A percentile compares a stretch with the other conserved stretches of the same genome.
phyloP scores from a whole-genome alignment of 768 basidiomycete genomes.

The Suillus luteus region DNA sequence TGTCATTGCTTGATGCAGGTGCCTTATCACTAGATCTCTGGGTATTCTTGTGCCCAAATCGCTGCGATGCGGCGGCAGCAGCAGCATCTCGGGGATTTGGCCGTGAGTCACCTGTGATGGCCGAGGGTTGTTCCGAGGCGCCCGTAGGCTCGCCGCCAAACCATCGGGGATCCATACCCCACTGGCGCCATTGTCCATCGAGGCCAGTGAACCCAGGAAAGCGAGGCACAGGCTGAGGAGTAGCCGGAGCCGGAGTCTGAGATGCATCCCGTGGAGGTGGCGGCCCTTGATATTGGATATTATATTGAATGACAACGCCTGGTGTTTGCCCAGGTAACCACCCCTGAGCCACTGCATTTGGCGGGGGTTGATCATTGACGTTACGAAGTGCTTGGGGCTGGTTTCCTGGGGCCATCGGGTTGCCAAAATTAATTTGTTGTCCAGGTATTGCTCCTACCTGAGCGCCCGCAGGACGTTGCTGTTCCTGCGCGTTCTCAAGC shows the following conservation, averaged over 20 bases:
- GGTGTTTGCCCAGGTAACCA: conserved; percentile 40
- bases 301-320: conserved; percentile 62
- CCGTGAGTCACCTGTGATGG: conserved; percentile 10
- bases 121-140: conserved; percentile 5
- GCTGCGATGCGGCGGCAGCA: conserved; percentile 65
- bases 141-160: conserved; percentile 14
- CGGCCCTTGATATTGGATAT: conserved; percentile 56
- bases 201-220: conserved; percentile 68
- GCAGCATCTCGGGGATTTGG: conserved; percentile 55
- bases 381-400: conserved; percentile 40
- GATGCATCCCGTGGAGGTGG: conserved; percentile 18
- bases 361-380: conserved; percentile 43
- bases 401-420: conserved; percentile 24
- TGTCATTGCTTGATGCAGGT: not conserved
- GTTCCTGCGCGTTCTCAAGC: conserved; percentile 50
- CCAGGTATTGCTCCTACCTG: conserved; percentile 34
- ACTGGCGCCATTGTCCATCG: conserved; percentile 64
- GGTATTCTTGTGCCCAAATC: conserved; percentile 31
- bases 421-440: conserved; percentile 33
- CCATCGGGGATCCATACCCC: conserved; percentile 47
- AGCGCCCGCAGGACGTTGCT: conserved; percentile 29
- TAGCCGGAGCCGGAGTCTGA: conserved; percentile 27
- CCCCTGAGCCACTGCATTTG: conserved; percentile 35
- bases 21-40: not conserved
- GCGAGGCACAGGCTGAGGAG: conserved; percentile 50